Evolutionary conservation across 2,329 filamentous ascomycete genomes (phyloP), one percentile per base, ranked within the genome.

Genomic region (Cercospora beticola): DNA sequence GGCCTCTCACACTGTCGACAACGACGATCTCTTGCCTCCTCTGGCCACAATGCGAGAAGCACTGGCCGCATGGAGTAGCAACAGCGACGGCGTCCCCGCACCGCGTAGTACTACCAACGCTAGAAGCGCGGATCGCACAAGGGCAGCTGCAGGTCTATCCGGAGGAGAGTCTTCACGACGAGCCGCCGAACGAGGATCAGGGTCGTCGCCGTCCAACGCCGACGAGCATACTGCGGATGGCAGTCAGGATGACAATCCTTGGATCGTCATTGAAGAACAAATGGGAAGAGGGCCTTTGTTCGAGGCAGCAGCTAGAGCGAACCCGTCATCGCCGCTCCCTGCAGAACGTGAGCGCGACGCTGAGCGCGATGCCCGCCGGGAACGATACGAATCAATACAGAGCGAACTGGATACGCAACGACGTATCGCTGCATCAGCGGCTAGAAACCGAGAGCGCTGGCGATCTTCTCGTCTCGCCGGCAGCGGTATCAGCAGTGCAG

Each of bases 261-360:
- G 82, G 83, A 81, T 81, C 54, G 82, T 81, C 4, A 84, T 84
- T 56, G 81, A 84, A 73, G 81, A 82, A 46, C 82, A 82, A 40
- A 80, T 84, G 73, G 58, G 62, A 23, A 79, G 79, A 7, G 78
- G 77, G 23, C 77, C 74, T 68, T 75, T 79, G 3, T 78, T 78
- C 64, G 78, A 79, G 68, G 68, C 71, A 62, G 71, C 73, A 16
- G 71, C 71, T 21, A 68, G 70, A 10, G 75, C 74, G 2, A 68
- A 67, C 49, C 64, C 72, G n/a, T 66, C 72, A 56, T 67, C 69
- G 21, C 69, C 72, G 16, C 26, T 72, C 4, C 72, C 71, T 31
- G 68, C 71, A 14, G 66, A 69, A 30, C 63, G 63, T 30, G 66
- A 68, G 5, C 62, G 46, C 8, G 62, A 68, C 2, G 57, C 52